Evolutionary conservation across 345 rosid genomes (phyloP), one percentile per base, ranked within the genome.

Genomic region (Eucalyptus sideroxylon): DNA sequence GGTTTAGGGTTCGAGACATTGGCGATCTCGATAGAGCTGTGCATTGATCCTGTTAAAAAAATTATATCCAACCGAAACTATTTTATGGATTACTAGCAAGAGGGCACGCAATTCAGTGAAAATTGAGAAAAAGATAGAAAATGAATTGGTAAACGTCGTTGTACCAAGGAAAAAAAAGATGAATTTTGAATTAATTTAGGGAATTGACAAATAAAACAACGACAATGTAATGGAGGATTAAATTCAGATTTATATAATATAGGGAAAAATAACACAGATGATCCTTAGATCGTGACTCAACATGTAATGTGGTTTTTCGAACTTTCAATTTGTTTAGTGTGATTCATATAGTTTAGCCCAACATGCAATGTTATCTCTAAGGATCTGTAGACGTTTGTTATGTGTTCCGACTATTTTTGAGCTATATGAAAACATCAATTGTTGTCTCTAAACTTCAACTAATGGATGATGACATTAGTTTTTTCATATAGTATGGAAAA

Each of bases 391-490:
- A 8, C 0, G 1, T 53, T 53, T 53, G 59, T 53, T 53, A 53
- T 9, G 1, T 2, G 26, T 53, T 53, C 0, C 4, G 1, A 21
- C 24, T 1, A 53, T 21, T 53, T 21, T 0, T 2, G 11, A 53
- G 59, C 59, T 53, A 53, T 21, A 53, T 53, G 4, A 53, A 53
- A 53, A 53, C 59, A 53, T 53, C 26, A 3, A 21, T 9, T 23
- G 3, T 56, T 56, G 62, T 56, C 62, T 24, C 62, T 56, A 9
- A 23, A 56, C 13, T 47, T 56, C 12, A 56, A 56, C 62, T 24
- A 5, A 24, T 10, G 6, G 13, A 56, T 24, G 30, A 24, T 1
- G 1, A 56, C 62, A 56, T 56, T 56, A 11, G 6, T 56, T 24
- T 56, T 10, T 56, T 56, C 62, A 56, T 10, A 56, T 4, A 1